These are phyloP conservation scores for Breviolum minutum DNA, from an alignment of 73 alveolate species.

Conservation along the genomic window DNA sequence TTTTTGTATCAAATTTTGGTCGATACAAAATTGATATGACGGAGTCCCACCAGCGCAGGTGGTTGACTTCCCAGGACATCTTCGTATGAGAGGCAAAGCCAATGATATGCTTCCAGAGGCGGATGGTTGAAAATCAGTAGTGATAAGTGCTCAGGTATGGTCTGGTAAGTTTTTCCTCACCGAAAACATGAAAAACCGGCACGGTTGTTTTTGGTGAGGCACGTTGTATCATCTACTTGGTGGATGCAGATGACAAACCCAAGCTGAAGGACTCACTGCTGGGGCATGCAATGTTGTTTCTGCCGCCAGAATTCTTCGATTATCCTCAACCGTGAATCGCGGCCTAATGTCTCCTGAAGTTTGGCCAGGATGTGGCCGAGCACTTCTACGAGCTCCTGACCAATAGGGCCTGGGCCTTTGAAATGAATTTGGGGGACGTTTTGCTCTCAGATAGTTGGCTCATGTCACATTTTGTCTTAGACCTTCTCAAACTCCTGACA, in stretches of 20 bases:
- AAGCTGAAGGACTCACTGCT: constrained; percentile 47
- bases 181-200: background rate
- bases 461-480: background rate
- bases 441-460: background rate
- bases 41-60: background rate
- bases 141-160: background rate
- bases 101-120: constrained; percentile 84
- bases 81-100: constrained; percentile 87
- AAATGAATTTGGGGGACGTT: background rate
- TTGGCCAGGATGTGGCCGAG: constrained; percentile 85
- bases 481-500: too few relatives aligned
- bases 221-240: constrained; percentile 84
- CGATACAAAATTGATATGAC: background rate
- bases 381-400: constrained; percentile 92
- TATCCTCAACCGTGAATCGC: too few relatives aligned
- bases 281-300: background rate
- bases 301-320: background rate
- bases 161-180: background rate
- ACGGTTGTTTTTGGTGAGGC: constrained; percentile 3
- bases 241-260: constrained; percentile 88
- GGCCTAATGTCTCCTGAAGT: background rate
- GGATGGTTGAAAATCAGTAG: background rate
- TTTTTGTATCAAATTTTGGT: too few relatives aligned
- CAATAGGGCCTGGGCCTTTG: constrained; percentile 12
- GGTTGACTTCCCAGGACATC: constrained; percentile 85